Evolutionary conservation across 345 rosid species (phyloP), one percentile per base, ranked within the genome.

Genomic region (Eucalyptus pumila): DNA sequence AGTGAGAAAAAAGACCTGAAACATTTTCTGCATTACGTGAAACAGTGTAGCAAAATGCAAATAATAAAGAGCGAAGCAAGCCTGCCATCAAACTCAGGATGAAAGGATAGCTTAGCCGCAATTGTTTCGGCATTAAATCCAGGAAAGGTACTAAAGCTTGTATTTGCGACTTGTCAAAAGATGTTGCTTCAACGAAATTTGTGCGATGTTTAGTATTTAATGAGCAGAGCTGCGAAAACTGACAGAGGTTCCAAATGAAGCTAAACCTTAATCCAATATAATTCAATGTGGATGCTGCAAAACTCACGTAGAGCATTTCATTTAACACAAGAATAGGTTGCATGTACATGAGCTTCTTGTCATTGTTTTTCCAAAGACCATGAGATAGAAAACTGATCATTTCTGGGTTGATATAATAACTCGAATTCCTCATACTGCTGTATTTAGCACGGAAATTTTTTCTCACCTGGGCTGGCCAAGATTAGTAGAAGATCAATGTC

Each of bases 381-480:
- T 56, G 30, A 56, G 12, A 4, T 56, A 56, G 62, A 24, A 23
- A 56, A 24, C 62, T 24, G 27, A 56, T 56, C 62, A 56, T 56
- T 56, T 56, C 30, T 56, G 62, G 5, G 62, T 56, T 56, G 62
- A 23, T 9, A 56, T 24, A 11, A 56, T 56, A 56, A 56, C 62
- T 56, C 13, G 13, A 56, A 23, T 24, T 24, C 62, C 62, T 56
- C 27, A 24, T 56, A 9, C 62, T 56, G 62, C 26, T 56, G 30
- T 52, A 52, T 17, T 7, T 19, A 52, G 3, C 13, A 27, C 10
- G 26, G 49, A 42, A 16, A 34, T 10, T 62, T 30, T 45, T 52
- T 23, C 56, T 88, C 88, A 95, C 97, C 97, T 94, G 98, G 96
- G 91, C 94, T 96, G 26, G 94, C 92, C 92, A 96, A 92, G 91